Base-by-base conservation (phyloP, 768 basidiomycete species). In the Hypholoma fasciculare region DNA sequence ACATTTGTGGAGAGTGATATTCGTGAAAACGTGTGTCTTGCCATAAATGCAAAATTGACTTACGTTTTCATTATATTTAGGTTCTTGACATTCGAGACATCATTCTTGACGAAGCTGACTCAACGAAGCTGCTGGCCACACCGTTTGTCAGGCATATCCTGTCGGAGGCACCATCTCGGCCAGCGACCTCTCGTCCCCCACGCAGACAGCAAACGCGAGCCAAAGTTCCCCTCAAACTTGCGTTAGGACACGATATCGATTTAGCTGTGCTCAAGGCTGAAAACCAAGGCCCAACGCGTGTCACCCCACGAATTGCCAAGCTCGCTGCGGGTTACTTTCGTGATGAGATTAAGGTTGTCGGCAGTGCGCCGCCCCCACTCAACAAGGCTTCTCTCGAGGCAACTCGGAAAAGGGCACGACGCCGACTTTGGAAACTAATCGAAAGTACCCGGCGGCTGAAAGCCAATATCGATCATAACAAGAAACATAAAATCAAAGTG, bases 271-370 rank as follows among this genome's bases (percentile, higher is more conserved):
- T 90, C 16, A 82, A 76, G 20, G 68, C 77, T 0, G 82, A 84
- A 60, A 78, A 80, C 30, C 83, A 84, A 61, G 79, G 69, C 16
- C 71, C 74, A 4, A 90, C 88, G 0, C 81, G 82, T 48, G 87
- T 92, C 7, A 90, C 89, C 0, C 83, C 84, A 0, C 73, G 76
- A 17, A 84, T 92, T 44, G 78, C 77, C 5, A 63, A 71, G 8
- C 69, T 90, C 7, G 82, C 87, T 0, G 34, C 66, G 7, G 78
- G 79, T 0, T 75, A 81, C 0, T 85, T 90, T 51, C 76, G 74
- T 20, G 89, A 89, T 59, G 69, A 72, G 1, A 68, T 91, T 4
- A 58, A 70, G 7, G 80, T 90, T 1, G 69, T 90, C 7, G 90
- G 83, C 3, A 72, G 78, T 0, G 76, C 63, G 0, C 80, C 78